These are phyloP conservation scores for Ophiocordyceps polyrhachis-furcata DNA, from an alignment of 2,329 filamentous ascomycete genomes.

Conservation along the genomic window DNA sequence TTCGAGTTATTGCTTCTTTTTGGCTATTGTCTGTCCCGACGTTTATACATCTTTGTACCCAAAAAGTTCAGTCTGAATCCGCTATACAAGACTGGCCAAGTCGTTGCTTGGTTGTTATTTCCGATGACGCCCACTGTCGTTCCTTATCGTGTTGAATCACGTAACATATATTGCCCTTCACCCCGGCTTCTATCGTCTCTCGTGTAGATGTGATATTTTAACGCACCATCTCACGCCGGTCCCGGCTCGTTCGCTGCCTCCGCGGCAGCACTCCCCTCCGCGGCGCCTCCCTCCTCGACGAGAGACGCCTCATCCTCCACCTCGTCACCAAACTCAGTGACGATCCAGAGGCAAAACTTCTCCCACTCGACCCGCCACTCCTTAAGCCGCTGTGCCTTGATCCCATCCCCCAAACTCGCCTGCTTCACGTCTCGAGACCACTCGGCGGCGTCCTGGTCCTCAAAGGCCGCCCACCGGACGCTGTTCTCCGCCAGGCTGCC, in stretches of 20 bases:
- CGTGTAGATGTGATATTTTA: neutral
- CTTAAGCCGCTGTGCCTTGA: conserved; percentile 54
- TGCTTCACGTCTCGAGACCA: conserved; percentile 59
- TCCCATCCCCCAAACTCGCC: conserved; percentile 50
- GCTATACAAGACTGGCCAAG: neutral
- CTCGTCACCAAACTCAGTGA: conserved; percentile 54
- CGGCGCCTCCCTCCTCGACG: neutral
- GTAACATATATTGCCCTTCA: no score
- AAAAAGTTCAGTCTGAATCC: neutral
- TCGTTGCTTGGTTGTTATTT: neutral
- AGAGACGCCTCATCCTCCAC: conserved; percentile 21
- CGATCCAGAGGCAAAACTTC: conserved; percentile 77
- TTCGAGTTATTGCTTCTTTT: neutral
- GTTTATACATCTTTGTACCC: neutral
- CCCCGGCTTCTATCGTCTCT: no score
- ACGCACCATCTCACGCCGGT: neutral
- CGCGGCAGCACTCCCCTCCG: no score
- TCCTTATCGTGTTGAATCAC: no score
- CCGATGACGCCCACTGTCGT: neutral
- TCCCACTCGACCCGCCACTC: conserved; percentile 76
- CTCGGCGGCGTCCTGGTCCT: conserved; percentile 51
- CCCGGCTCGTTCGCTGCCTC: neutral
- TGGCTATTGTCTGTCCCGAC: neutral
- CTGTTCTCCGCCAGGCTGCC: conserved; percentile 84
- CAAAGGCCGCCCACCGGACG: conserved; percentile 74